Base-by-base conservation (phyloP, 2,329 filamentous ascomycete genomes). In the Alternaria ethzedia region DNA sequence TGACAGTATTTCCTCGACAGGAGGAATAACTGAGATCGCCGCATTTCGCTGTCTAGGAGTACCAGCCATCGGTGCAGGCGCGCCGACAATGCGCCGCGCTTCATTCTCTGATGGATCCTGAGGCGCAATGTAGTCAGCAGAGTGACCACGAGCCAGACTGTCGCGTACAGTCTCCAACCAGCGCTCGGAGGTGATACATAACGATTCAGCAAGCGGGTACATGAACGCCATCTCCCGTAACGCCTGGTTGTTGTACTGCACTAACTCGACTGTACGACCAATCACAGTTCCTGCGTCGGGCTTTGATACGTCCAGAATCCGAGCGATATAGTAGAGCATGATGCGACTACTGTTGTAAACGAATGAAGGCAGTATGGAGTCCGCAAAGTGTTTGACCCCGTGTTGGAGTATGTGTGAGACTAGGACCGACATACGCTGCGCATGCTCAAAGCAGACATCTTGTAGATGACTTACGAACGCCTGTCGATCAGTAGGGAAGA, bases 341-440 rank as follows among this genome's bases (percentile, higher is more conserved):
- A 77, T 77, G 5, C 75, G 68, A 30, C 67, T 77, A 59, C 75
- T 77, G 57, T 77, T 77, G 64, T 77, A 77, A 3, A 76, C 75
- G 15, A 76, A 75, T 0, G 73, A 75, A 3, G 75, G 75, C 17
- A 77, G 36, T n/a, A 77, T 77, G 0, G 75, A 74, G 45, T 77
- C 75, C 0, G 75, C 75, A n/a, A 77, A 72, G 32, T 76, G 71
- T 46, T 75, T 75, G 51, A 76, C 72, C 5, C 75, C 75, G 28
- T 77, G 75, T 30, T 75, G 71, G 2, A 77, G 57, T 20, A 74
- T 71, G 2, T 73, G 75, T 4, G 74, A 71, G 4, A 75, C 70
- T 1, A 77, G 57, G 2, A 72, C 67, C 6, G 74, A 73, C 65
- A 77, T 72, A 25, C 70, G 71, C 26, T 76, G 75, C 21, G 75